phyloP scores from a whole-genome alignment of 345 rosid species.

The Rubroshorea leprosula region DNA sequence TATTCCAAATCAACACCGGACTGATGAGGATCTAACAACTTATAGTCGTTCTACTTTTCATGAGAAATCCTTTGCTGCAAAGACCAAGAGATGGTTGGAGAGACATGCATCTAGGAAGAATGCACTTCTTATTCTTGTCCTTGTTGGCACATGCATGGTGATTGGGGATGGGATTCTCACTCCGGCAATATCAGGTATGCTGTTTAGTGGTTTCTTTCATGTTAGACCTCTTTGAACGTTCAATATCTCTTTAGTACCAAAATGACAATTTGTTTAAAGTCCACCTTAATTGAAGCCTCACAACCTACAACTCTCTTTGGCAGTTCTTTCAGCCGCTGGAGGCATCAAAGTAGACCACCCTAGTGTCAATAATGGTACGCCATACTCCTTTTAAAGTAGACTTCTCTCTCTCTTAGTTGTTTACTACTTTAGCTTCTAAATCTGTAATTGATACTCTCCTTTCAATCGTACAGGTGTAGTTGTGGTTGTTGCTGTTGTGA shows the following conservation, averaged over 20 bases:
- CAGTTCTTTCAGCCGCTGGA: conserved; percentile 98
- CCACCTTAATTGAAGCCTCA: background rate
- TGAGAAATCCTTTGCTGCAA: conserved; percentile 84
- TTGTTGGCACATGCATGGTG: conserved; percentile 91
- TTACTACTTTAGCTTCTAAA: background rate
- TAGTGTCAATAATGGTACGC: conserved; percentile 47
- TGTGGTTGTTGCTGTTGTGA: conserved; percentile 60
- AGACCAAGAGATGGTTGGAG: conserved; percentile 84
- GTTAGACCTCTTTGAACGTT: too few species aligned
- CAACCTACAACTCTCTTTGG: conserved; percentile 17
- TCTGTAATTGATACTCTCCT: conserved; percentile 19
- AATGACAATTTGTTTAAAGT: background rate
- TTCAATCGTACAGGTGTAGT: conserved; percentile 41
- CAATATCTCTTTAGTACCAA: background rate
- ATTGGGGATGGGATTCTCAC: conserved; percentile 97
- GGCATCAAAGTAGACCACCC: conserved; percentile 80
- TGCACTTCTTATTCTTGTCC: conserved; percentile 63
- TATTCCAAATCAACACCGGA: conserved; percentile 84
- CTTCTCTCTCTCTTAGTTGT: background rate
- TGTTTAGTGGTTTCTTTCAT: too few species aligned
- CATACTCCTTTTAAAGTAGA: background rate
- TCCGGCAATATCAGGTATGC: conserved; percentile 90
- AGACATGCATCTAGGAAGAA: conserved; percentile 45
- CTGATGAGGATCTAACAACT: conserved; percentile 92
- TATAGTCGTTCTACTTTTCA: conserved; percentile 70